Evolutionary conservation across 495 filamentous ascomycete species (phyloP), one percentile per base, ranked within the genome.

Genomic region (Hypomontagnella submonticulosa): DNA sequence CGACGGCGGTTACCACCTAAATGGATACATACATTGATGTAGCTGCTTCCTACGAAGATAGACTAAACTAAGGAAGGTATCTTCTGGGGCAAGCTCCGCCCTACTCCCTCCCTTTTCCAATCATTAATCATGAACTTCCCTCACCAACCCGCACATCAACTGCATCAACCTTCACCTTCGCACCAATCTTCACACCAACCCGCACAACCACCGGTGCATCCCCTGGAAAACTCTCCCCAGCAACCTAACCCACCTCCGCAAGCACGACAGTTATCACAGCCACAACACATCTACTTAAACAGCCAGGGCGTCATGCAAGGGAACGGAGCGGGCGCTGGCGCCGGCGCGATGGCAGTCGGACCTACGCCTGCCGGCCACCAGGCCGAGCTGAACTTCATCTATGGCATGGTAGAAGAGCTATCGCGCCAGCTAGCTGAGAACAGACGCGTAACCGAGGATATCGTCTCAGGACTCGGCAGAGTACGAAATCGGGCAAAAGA

Each of bases 321-420:
- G 71, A 88, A 86, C 65, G 86, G 82, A 63, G 77, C 67, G 58
- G 76, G 75, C 62, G 73, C 77, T 67, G 74, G 74, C 33, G 76
- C 73, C 44, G 77, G 78, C 46, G 74, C 87, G 49, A 72, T 71
- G 67, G 41, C 71, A 4, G 57, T 71, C 18, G 72, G 67, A n/a
- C 88, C 90, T 15, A 88, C 89, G 71, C 89, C 88, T 55, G 90
- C 91, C 18, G 91, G 92, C 15, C 91, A 94, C 69, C 90, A 94
- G 78, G 90, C 91, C 79, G 92, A 96, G 73, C 85, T 95, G 61
- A 91, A 92, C 71, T 89, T 91, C 73, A 85, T 96, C 41, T 93
- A 92, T 73, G 83, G 87, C 44, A 89, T 93, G 85, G 89, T 96
- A 13, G 82, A 93, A 57, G 89, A 94, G 72, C 79, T 96, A 65